A percentile compares a stretch with the other conserved stretches of the same genome.
phyloP scores from a whole-genome alignment of 164 flowering plant species.

The Piper betle region DNA sequence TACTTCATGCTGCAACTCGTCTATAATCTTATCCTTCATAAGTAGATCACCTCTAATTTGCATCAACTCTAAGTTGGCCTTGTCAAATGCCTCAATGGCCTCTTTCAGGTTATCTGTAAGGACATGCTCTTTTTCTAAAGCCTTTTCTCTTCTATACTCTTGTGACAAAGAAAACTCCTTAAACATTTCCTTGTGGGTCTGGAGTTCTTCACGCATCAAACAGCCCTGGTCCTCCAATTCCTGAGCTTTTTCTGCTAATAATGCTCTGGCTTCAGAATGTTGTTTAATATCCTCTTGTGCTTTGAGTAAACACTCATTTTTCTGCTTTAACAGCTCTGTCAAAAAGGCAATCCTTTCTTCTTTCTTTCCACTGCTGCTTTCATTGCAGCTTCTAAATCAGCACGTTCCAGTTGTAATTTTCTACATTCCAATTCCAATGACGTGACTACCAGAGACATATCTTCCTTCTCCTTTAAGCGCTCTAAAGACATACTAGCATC shows the following conservation, averaged over 20 bases:
- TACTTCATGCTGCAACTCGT: slow-evolving; percentile 24
- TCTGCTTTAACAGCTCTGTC: slow-evolving; percentile 17
- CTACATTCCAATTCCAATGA: slow-evolving; percentile 22
- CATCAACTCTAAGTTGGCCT: slow-evolving; percentile 19
- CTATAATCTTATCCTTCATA: slow-evolving; percentile 17
- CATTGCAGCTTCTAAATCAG: slow-evolving; percentile 4
- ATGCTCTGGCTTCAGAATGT: slow-evolving; percentile 8
- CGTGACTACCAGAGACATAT: slow-evolving; percentile 18
- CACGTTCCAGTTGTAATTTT: slow-evolving; percentile 12
- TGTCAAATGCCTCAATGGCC: slow-evolving; percentile 18
- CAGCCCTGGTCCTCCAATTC: slow-evolving; percentile 10
- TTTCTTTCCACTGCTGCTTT: slow-evolving; percentile 5
- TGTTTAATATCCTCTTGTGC: slow-evolving; percentile 14
- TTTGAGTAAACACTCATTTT: slow-evolving; percentile 11
- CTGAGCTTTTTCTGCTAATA: slow-evolving; percentile 13
- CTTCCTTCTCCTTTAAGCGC: slow-evolving; percentile 24
- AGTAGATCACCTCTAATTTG: slow-evolving; percentile 12
- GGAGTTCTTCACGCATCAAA: slow-evolving; percentile 17
- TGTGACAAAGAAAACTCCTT: slow-evolving; percentile 19
- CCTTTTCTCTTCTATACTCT: slow-evolving; percentile 15
- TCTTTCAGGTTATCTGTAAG: slow-evolving; percentile 15
- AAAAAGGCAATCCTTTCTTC: slow-evolving; percentile 11
- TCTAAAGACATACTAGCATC: slow-evolving; percentile 11
- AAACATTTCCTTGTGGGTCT: slow-evolving; percentile 15
- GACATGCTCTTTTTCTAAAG: slow-evolving; percentile 16